phyloP scores from a whole-genome alignment of 2,329 filamentous ascomycete genomes.

The Cladorrhinum sp. region DNA sequence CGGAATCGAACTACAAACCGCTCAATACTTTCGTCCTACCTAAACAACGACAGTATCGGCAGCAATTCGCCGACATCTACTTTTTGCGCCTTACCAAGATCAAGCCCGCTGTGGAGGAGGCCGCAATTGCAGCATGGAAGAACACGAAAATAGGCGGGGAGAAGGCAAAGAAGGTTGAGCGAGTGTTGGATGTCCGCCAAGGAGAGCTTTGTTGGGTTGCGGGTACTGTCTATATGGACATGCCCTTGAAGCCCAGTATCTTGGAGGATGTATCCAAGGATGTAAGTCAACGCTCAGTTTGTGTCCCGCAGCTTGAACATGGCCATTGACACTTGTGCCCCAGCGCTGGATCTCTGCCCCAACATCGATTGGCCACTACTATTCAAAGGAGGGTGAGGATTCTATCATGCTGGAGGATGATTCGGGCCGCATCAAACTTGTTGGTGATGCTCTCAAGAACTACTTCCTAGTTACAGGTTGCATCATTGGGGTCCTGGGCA shows the following conservation, averaged over 20 bases:
- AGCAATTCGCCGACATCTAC: slow-evolving; percentile 98
- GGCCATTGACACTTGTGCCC: neutral
- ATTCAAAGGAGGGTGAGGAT: slow-evolving; percentile 55
- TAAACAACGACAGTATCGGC: slow-evolving; percentile 73
- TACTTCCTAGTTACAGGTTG: slow-evolving; percentile 85
- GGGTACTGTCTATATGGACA: slow-evolving; percentile 95
- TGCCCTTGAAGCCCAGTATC: slow-evolving; percentile 94
- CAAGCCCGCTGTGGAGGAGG: slow-evolving; percentile 75
- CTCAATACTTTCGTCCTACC: slow-evolving; percentile 72
- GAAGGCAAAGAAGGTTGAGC: slow-evolving; percentile 70
- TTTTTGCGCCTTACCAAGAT: slow-evolving; percentile 85
- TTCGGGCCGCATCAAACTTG: slow-evolving; percentile 79
- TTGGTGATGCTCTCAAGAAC: slow-evolving; percentile 65
- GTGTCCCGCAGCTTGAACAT: neutral
- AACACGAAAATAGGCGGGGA: slow-evolving; percentile 75
- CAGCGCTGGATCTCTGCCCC: slow-evolving; percentile 88
- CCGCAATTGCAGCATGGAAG: slow-evolving; percentile 73
- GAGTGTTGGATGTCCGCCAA: slow-evolving; percentile 92
- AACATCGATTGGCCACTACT: slow-evolving; percentile 72
- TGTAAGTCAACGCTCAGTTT: slow-evolving; percentile 45
- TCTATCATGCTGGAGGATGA: slow-evolving; percentile 93
- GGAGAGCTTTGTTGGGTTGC: slow-evolving; percentile 93
- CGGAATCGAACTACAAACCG: slow-evolving; percentile 64
- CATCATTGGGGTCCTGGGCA: slow-evolving; percentile 91
- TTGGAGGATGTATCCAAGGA: slow-evolving; percentile 93